Evolutionary conservation across 768 basidiomycete species (phyloP).

Genomic region (Collybiopsis luxurians): DNA sequence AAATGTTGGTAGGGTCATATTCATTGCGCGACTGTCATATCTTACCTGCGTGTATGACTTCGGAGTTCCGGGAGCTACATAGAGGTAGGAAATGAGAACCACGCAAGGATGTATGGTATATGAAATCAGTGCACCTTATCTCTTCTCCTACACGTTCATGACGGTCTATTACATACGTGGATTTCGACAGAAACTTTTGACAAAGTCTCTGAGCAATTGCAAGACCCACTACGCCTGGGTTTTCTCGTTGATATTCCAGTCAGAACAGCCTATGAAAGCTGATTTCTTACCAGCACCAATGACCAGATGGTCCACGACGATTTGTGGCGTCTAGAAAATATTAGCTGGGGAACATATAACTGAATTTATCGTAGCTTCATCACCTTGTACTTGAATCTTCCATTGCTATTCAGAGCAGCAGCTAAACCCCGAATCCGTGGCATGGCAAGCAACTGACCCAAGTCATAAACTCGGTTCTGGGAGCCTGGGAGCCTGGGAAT

Average conservation of each 20-base stretch:
- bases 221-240: conserved; percentile 78
- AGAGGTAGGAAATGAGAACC: neutral
- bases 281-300: conserved; percentile 73
- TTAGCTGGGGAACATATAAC: neutral
- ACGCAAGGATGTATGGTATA: too few relatives aligned
- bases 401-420: conserved; percentile 60
- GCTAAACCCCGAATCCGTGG: conserved; percentile 45
- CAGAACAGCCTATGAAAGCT: neutral
- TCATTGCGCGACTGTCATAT: neutral
- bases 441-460: conserved; percentile 20
- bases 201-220: conserved; percentile 79
- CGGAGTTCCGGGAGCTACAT: conserved; percentile 84
- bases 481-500: too few relatives aligned
- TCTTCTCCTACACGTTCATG: conserved; percentile 78
- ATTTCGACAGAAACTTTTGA: conserved; percentile 58
- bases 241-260: neutral
- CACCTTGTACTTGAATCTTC: conserved; percentile 63
- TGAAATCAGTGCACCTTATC: conserved; percentile 59
- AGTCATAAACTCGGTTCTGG: too few relatives aligned
- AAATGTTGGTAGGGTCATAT: neutral
- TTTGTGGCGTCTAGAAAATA: conserved; percentile 46
- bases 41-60: conserved; percentile 88
- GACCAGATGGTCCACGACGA: conserved; percentile 77
- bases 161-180: conserved; percentile 81
- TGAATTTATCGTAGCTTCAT: neutral